Percentiles rank a stretch among this genome's conserved stretches.
phyloP scores from a whole-genome alignment of 345 rosid species.

The Moricandia moricandioides region DNA sequence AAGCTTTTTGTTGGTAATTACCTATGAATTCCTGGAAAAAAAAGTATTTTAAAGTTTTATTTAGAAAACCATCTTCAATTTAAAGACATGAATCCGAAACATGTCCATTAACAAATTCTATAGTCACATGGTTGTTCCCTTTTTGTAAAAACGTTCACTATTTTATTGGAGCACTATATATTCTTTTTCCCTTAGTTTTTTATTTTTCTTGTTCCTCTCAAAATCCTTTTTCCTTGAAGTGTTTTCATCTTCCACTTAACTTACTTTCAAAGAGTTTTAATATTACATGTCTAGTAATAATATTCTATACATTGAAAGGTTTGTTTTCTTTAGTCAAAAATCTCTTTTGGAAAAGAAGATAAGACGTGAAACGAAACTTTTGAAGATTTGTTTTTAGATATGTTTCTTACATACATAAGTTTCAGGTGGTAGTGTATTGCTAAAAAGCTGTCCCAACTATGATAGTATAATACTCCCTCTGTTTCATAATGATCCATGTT shows the following conservation, averaged over 20 bases:
- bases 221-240: constrained; percentile 18
- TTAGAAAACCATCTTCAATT: too few species aligned
- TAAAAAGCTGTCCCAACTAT: constrained; percentile 6
- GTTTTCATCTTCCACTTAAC: constrained; percentile 31
- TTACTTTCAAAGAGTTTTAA: constrained; percentile 7
- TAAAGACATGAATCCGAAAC: too few species aligned
- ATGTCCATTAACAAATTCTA: constrained; percentile 25
- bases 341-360: constrained; percentile 30
- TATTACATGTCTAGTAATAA: constrained; percentile 15
- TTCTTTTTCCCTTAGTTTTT: constrained; percentile 9
- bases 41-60: too few species aligned
- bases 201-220: neutral
- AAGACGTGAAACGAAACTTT: constrained; percentile 26
- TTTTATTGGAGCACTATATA: constrained; percentile 28
- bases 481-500: too few species aligned
- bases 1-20: too few species aligned
- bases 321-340: neutral
- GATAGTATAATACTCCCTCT: neutral
- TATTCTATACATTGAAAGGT: constrained; percentile 17
- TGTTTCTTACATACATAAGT: constrained; percentile 10
- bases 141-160: constrained; percentile 13
- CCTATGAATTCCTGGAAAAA: too few species aligned
- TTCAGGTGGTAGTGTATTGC: constrained; percentile 17
- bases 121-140: constrained; percentile 29
- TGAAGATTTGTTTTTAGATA: constrained; percentile 26